Percentiles rank a stretch among this genome's conserved stretches.
phyloP scores from a whole-genome alignment of 345 rosid genomes.

The Physaria fendleri region DNA sequence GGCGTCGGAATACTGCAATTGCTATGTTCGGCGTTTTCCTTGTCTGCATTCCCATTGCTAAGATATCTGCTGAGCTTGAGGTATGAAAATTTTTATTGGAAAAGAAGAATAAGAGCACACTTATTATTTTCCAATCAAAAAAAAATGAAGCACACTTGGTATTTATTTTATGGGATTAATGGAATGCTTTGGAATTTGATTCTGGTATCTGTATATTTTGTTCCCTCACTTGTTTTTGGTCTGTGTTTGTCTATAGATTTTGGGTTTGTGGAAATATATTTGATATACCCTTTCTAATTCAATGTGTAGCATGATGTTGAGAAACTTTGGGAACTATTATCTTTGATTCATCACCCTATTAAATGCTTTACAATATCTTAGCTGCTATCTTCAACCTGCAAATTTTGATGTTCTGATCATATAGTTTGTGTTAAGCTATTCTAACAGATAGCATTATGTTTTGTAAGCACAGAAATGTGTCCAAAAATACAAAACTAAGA shows the following conservation, averaged over 20 bases:
- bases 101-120: too few relatives aligned
- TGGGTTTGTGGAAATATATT: too few relatives aligned
- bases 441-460: not conserved
- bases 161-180: not conserved
- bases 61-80: conserved; percentile 92
- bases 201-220: not conserved
- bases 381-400: not conserved
- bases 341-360: not conserved
- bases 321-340: not conserved
- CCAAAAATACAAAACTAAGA: not conserved
- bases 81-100: conserved; percentile 30
- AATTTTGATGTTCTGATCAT: not conserved
- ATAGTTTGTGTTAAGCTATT: not conserved
- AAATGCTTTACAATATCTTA: not conserved
- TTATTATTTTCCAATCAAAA: too few relatives aligned
- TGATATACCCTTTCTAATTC: too few relatives aligned
- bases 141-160: not conserved
- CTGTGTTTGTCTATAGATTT: not conserved
- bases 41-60: conserved; percentile 86
- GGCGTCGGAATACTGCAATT: conserved; percentile 95
- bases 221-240: not conserved
- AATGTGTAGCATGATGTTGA: too few relatives aligned
- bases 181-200: not conserved
- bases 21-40: conserved; percentile 85
- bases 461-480: not conserved